Conservation (phyloP, 768 basidiomycete genomes). For the Amanita pseudoporphyria region DNA sequence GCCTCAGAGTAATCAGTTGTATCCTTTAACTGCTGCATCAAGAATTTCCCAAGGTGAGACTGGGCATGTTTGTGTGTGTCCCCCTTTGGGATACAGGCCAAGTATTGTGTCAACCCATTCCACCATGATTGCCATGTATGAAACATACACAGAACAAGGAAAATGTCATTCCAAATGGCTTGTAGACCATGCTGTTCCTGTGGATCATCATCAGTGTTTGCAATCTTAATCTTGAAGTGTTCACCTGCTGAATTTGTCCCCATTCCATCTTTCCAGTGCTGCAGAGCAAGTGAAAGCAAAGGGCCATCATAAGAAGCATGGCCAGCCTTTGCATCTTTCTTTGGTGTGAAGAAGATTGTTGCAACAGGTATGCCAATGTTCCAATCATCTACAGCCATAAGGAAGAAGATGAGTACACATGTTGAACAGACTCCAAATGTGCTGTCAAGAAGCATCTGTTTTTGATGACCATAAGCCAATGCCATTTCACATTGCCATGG, state of each 20-base stretch:
- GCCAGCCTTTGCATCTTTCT: not conserved
- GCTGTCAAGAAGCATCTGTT: constrained; percentile 7
- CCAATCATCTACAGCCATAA: constrained; percentile 9
- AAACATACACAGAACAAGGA: constrained; percentile 25
- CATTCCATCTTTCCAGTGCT: not conserved
- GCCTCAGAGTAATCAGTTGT: constrained; percentile 15
- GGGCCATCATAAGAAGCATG: not conserved
- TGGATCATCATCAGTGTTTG: not conserved
- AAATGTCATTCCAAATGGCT: constrained; percentile 10
- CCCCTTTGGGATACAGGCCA: constrained; percentile 18
- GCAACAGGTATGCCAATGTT: not conserved
- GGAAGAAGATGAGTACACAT: constrained; percentile 5
- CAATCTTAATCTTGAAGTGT: not conserved
- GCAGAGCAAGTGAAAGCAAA: not conserved
- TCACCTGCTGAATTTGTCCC: not conserved
- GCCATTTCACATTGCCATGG: no score
- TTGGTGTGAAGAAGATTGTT: not conserved
- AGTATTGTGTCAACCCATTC: constrained; percentile 18
- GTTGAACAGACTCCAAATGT: constrained; percentile 11
- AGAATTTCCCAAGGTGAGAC: constrained; percentile 11
- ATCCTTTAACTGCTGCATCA: constrained; percentile 15
- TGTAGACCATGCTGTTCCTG: not conserved
- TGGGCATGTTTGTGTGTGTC: constrained; percentile 12
- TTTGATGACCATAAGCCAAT: no score
- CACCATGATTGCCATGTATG: constrained; percentile 25